Evolutionary conservation across 805 yeast species (phyloP), one percentile per base, ranked within the genome.

Genomic region (Candida glaebosa): DNA sequence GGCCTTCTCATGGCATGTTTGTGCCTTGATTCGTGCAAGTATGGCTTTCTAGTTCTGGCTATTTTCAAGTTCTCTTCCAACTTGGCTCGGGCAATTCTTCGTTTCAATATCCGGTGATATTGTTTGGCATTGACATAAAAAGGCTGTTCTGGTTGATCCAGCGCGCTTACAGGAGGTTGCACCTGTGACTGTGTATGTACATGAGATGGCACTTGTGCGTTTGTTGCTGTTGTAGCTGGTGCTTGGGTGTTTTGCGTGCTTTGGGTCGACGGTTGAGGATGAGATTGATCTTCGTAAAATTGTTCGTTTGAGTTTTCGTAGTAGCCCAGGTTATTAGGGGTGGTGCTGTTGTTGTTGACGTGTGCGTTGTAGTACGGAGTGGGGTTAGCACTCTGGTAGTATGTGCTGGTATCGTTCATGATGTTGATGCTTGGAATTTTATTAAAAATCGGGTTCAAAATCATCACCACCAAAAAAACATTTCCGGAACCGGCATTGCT

Each of bases 1-100:
- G 99, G 98, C 60, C 99, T 78, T 58, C 98, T 78, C 99, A 93
- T 93, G 2, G 99, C 99, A 61, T 93, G 99, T 60, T 93, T 91
- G 61, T 93, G 99, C 54, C 99, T 76, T 15, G 96, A 87, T 63
- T 93, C 99, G 59, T 93, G 99, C 38, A 93, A 63, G 62, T 95
- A 91, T 9, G 98, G 97, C 58, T 84, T 84, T 53, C 98, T 79
- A 14, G 95, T 95, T 48, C 96, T 77, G 14, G 93, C 90, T 3
- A 86, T 86, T 56, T 87, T 84, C 48, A 91, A 73, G 34, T 81
- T 79, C 57, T 93, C 98, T 57, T 93, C 98, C 31, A 93, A 73
- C 60, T 82, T 85, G 4, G 97, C 97, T 40, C 99, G 73, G 0
- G 99, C 98, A 33, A 89, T 76, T 52, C 99, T 78, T 56, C 99